Percentiles rank a stretch among this genome's conserved stretches.
phyloP scores from a whole-genome alignment of 2,329 filamentous ascomycete species.

The Zasmidium citrigriseum region DNA sequence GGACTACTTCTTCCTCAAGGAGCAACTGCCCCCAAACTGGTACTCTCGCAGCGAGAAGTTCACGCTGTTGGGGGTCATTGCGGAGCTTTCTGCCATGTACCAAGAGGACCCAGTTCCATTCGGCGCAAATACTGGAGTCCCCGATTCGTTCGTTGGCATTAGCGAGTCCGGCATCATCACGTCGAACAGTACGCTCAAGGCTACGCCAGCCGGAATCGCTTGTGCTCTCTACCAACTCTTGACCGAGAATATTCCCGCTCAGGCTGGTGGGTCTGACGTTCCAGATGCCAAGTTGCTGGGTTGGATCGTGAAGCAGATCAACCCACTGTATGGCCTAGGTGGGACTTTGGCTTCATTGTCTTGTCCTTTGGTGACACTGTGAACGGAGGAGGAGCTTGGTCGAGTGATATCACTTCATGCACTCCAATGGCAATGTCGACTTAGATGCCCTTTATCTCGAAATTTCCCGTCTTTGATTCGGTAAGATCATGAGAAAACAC shows the following conservation, averaged over 20 bases:
- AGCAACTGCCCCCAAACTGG: slow-evolving; percentile 42
- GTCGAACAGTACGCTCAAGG: slow-evolving; percentile 38
- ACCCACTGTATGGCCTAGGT: background rate
- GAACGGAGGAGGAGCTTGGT: no score
- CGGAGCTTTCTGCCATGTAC: slow-evolving; percentile 45
- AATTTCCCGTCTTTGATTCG: background rate
- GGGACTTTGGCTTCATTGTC: background rate
- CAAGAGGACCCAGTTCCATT: slow-evolving; percentile 39
- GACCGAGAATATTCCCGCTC: slow-evolving; percentile 28
- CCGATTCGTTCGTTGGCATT: slow-evolving; percentile 36
- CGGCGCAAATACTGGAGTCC: slow-evolving; percentile 4
- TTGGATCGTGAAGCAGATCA: no score
- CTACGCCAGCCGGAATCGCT: slow-evolving; percentile 29
- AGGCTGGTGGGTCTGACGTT: slow-evolving; percentile 14
- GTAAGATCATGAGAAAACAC: no score
- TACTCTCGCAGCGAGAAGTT: slow-evolving; percentile 35
- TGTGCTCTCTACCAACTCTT: slow-evolving; percentile 47
- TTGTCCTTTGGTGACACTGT: background rate
- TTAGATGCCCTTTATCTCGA: background rate
- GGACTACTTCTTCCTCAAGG: slow-evolving; percentile 26
- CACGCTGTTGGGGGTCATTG: slow-evolving; percentile 37
- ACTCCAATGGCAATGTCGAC: no score
- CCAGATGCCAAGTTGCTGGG: background rate
- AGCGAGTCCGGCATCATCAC: slow-evolving; percentile 37
- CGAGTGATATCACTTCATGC: no score